These are phyloP conservation scores for Trichoderma sp. DNA, from an alignment of 2,329 filamentous ascomycete species.

Conservation along the genomic window DNA sequence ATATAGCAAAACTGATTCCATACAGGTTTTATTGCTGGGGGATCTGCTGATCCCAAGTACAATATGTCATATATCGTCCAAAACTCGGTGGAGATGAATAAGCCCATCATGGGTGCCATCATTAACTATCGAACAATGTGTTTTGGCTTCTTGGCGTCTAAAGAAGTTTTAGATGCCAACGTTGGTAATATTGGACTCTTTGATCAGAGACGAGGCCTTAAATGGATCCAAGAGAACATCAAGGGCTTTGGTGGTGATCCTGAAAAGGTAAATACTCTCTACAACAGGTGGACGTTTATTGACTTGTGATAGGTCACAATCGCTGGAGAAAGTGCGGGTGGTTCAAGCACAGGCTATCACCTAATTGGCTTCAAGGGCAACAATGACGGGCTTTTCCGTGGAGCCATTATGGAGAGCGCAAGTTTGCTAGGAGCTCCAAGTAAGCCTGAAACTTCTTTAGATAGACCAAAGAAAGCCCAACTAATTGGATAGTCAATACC, in stretches of 20 bases:
- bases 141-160: neutral
- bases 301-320: neutral
- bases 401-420: constrained; percentile 1
- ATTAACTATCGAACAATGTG: constrained; percentile 3
- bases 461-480: neutral
- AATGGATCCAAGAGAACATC: constrained; percentile 4
- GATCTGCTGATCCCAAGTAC: constrained; percentile 1
- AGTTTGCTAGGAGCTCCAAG: constrained; percentile 1
- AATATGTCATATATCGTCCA: neutral
- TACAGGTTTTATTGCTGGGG: neutral
- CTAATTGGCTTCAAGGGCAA: constrained; percentile 2
- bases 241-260: neutral
- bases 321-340: neutral
- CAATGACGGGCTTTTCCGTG: neutral
- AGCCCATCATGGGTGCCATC: neutral
- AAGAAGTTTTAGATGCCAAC: neutral
- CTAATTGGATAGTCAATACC: neutral
- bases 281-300: neutral
- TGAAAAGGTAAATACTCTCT: neutral
- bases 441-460: neutral
- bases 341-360: constrained; percentile 3
- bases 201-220: neutral
- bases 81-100: neutral
- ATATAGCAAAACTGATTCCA: neutral
- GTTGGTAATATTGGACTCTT: constrained; percentile 1